These are phyloP conservation scores for Marchantia polymorpha DNA, from an alignment of 225 moss, liverwort and hornwort genomes.

Conservation along the genomic window DNA sequence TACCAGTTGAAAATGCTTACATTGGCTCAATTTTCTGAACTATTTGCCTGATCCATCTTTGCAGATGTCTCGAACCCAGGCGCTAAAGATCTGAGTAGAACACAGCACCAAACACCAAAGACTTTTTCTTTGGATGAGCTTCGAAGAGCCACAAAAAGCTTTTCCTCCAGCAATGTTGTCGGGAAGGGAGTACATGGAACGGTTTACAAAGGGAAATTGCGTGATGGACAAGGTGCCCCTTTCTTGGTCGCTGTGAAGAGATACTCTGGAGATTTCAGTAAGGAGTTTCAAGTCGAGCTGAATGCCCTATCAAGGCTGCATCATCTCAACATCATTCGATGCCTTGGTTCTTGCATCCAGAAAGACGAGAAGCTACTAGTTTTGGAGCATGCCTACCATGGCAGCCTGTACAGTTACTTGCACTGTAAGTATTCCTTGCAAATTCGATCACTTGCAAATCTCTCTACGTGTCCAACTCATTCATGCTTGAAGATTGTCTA, in stretches of 20 bases:
- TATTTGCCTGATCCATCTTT: background rate
- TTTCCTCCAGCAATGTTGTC: conserved; percentile 28
- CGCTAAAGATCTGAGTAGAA: background rate
- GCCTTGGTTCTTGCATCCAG: conserved; percentile 32
- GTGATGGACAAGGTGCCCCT: conserved; percentile 20
- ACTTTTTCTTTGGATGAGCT: conserved; percentile 33
- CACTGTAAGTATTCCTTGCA: conserved; percentile 27
- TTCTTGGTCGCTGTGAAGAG: conserved; percentile 29
- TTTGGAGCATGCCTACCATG: conserved; percentile 34
- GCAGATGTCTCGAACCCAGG: conserved; percentile 23
- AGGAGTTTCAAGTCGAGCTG: conserved; percentile 37
- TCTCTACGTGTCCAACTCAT: background rate
- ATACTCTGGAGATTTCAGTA: conserved; percentile 23
- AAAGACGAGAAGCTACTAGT: conserved; percentile 36
- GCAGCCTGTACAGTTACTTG: conserved; percentile 30
- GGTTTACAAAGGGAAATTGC: conserved; percentile 35
- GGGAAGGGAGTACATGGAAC: conserved; percentile 33
- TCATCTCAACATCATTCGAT: conserved; percentile 35
- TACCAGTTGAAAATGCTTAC: background rate
- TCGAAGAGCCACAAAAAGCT: conserved; percentile 37
- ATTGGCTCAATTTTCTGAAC: background rate
- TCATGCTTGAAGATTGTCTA: background rate
- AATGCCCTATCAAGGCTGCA: conserved; percentile 30
- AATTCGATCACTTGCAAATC: background rate
- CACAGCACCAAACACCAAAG: background rate